Conservation (phyloP, 306 rosid species). For the Castanea mollissima region DNA sequence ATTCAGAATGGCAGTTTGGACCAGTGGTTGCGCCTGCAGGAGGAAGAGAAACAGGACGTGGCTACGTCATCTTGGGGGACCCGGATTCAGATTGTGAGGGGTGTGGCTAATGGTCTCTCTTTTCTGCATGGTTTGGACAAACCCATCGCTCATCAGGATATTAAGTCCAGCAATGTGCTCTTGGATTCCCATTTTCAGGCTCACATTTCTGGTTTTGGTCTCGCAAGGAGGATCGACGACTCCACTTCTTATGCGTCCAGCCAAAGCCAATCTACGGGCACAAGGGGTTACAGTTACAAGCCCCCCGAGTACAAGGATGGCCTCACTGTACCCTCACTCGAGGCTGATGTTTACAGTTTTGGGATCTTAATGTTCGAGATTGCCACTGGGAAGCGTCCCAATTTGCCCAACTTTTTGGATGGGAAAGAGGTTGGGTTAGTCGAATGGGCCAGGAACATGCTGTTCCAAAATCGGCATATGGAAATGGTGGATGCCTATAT, state of each 20-base stretch:
- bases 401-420: no score
- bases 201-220: no score
- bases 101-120: slow-evolving; percentile 68
- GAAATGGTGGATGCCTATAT: slow-evolving; percentile 62
- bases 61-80: slow-evolving; percentile 56
- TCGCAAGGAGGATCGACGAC: slow-evolving; percentile 24
- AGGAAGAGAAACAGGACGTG: background rate
- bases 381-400: no score
- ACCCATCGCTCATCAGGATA: slow-evolving; percentile 82
- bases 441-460: slow-evolving; percentile 65
- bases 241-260: slow-evolving; percentile 68
- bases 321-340: slow-evolving; percentile 43
- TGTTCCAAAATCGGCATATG: slow-evolving; percentile 37
- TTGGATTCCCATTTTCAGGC: no score
- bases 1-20: no score
- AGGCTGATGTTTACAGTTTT: slow-evolving; percentile 16
- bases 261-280: slow-evolving; percentile 57
- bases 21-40: slow-evolving; percentile 55
- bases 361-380: no score
- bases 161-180: slow-evolving; percentile 42
- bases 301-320: slow-evolving; percentile 83
- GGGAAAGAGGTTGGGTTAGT: background rate
- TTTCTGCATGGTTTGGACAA: slow-evolving; percentile 58
- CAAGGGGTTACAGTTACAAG: slow-evolving; percentile 72
- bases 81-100: slow-evolving; percentile 49